Percentiles rank a stretch among this genome's conserved stretches.
Evolutionary conservation across 1,284 basidiomycete species (phyloP).

Genomic region (Prillingera fragicola): DNA sequence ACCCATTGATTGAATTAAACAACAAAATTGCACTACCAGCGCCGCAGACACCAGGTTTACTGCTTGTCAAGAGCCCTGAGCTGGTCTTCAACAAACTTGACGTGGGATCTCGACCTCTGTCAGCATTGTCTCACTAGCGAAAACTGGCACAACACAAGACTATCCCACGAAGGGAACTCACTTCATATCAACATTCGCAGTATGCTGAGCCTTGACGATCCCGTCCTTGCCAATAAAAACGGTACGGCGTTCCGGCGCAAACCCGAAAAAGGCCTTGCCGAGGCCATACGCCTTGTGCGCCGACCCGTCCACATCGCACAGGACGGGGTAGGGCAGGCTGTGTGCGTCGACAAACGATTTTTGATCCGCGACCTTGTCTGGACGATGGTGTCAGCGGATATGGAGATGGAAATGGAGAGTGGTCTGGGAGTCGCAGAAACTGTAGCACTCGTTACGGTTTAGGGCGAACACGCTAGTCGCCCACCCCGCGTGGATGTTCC

Average conservation of each 20-base stretch:
- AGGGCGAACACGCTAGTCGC: neutral
- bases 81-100: neutral
- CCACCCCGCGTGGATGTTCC: neutral
- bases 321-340: slow-evolving; percentile 65
- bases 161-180: slow-evolving; percentile 10
- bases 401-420: no score
- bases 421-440: no score
- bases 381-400: neutral
- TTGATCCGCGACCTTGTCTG: slow-evolving; percentile 63
- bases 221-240: slow-evolving; percentile 69
- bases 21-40: no score
- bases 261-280: slow-evolving; percentile 60
- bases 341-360: slow-evolving; percentile 66
- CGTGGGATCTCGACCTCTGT: neutral
- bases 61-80: no score
- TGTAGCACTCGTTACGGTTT: neutral
- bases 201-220: slow-evolving; percentile 54
- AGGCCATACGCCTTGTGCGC: slow-evolving; percentile 61
- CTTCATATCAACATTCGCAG: slow-evolving; percentile 13
- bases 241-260: slow-evolving; percentile 56
- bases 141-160: neutral
- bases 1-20: no score
- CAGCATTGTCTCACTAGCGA: neutral
- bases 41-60: no score
- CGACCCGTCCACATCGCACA: slow-evolving; percentile 62